Evolutionary conservation across 495 filamentous ascomycete species (phyloP).

Genomic region (Friedmanniomyces simplex): DNA sequence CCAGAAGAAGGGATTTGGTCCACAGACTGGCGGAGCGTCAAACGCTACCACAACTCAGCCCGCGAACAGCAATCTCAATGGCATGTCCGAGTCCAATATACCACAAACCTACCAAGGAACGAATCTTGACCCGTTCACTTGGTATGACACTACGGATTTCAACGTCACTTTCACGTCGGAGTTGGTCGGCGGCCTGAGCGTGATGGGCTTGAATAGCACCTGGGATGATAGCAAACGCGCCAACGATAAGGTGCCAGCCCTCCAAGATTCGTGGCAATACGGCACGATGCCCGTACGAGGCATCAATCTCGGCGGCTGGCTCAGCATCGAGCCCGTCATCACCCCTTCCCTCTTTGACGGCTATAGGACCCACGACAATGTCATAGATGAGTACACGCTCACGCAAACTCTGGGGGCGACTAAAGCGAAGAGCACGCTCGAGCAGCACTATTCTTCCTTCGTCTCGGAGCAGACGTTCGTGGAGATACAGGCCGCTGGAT

Average conservation of each 20-base stretch:
- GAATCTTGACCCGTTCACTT: constrained; percentile 80
- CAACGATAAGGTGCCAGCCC: constrained; percentile 67
- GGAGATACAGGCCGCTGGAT: constrained; percentile 75
- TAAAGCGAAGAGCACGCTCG: constrained; percentile 52
- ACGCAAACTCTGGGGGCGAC: constrained; percentile 53
- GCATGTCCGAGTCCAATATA: constrained; percentile 50
- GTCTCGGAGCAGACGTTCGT: constrained; percentile 72
- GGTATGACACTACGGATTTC: constrained; percentile 85
- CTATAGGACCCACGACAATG: constrained; percentile 49
- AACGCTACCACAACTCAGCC: constrained; percentile 31
- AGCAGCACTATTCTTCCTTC: constrained; percentile 85
- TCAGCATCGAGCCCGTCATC: constrained; percentile 90
- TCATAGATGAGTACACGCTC: constrained; percentile 86
- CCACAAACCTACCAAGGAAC: constrained; percentile 61
- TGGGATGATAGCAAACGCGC: constrained; percentile 78
- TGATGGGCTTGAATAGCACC: constrained; percentile 79
- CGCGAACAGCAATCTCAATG: constrained; percentile 47
- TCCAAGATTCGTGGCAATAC: constrained; percentile 69
- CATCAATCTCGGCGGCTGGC: constrained; percentile 91
- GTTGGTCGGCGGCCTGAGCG: constrained; percentile 69
- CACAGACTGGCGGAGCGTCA: constrained; percentile 13
- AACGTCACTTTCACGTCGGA: constrained; percentile 87
- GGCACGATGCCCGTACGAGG: constrained; percentile 69
- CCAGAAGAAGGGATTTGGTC: constrained; percentile 44
- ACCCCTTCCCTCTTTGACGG: constrained; percentile 75